phyloP scores from a whole-genome alignment of 2,329 filamentous ascomycete species.

The Penicillium sp. region DNA sequence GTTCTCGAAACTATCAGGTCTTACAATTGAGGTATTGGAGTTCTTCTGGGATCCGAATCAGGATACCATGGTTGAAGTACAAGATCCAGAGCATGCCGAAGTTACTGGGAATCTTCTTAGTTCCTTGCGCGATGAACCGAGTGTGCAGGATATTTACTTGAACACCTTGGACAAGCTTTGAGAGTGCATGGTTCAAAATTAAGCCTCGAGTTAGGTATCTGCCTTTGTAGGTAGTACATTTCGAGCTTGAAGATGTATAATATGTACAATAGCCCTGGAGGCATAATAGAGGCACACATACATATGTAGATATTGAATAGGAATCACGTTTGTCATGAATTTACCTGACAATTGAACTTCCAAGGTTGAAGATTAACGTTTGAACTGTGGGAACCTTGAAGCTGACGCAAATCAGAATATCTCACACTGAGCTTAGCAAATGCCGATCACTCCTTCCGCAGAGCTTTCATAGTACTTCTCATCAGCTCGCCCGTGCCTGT shows the following conservation, averaged over 20 bases:
- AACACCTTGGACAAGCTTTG: constrained; percentile 52
- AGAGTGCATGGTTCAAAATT: not conserved
- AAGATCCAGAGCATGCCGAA: constrained; percentile 56
- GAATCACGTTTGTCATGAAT: not conserved
- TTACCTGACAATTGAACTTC: no score
- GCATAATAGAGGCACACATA: constrained; percentile 2
- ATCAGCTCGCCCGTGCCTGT: constrained; percentile 69
- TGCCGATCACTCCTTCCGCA: constrained; percentile 51
- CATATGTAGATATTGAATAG: not conserved
- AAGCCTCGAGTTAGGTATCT: not conserved
- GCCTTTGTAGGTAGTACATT: not conserved
- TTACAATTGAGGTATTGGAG: constrained; percentile 71
- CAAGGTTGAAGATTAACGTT: not conserved
- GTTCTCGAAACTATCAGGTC: constrained; percentile 61
- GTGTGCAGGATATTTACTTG: constrained; percentile 76
- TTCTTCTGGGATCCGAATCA: constrained; percentile 84
- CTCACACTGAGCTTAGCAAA: not conserved
- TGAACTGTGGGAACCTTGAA: not conserved
- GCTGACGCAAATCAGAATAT: not conserved
- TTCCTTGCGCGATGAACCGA: constrained; percentile 61
- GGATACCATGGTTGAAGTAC: constrained; percentile 69
- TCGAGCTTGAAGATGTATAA: not conserved
- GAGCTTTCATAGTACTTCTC: constrained; percentile 76
- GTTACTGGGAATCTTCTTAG: constrained; percentile 60
- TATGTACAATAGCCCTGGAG: constrained; percentile 18